Base-by-base conservation (phyloP, 108 stramenopile species). In the Pseudonitzschia multistriata region DNA sequence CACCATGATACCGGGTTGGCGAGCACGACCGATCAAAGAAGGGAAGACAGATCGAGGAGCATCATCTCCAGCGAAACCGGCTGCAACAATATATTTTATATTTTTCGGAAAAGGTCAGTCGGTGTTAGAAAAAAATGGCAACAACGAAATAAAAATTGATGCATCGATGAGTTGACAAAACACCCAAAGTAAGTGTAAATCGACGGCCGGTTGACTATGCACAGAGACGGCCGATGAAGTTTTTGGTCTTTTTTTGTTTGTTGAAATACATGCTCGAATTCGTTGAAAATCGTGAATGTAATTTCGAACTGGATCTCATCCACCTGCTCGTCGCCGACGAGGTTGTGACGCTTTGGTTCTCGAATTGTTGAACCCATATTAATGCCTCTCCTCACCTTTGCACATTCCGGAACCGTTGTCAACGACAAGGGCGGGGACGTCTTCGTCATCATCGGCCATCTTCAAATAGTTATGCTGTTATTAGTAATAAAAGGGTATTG, bases 381-480 rank as follows among this genome's bases (percentile, higher is more conserved):
- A 25, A 47, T 11, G 5, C 31, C 57, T 59, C 19, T 59, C 2
- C 92, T 77, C 71, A 93, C 93, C 92, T 86, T 94, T 97, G 84
- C 96, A 97, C 96, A 97, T 97, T 90, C 96, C 96, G 73, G 96
- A 97, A 57, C 96, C 96, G 72, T 97, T 97, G 85, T 97, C 96
- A 76, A 97, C 89, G 81, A 97, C 96, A 86, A 97, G 92, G 84
- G 96, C 96, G 68, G 93, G 91, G 75, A 96, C 93, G 83, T 96
- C 96, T 83, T 94, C 93, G 80, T 96, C 96, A 77, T 96, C 96
- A 79, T n/a, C n/a, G n/a, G 91, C 78, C 93, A 94, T 94, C 75
- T 62, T 94, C 73, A 61, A 56, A 73, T 59, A 59, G 57, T 74
- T 67, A 11, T 36, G 31, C 25, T 68, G 24, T 49, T 68, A 25